These are phyloP conservation scores for Haematococcus lacustris DNA, from an alignment of 139 green algal species.

Conservation along the genomic window DNA sequence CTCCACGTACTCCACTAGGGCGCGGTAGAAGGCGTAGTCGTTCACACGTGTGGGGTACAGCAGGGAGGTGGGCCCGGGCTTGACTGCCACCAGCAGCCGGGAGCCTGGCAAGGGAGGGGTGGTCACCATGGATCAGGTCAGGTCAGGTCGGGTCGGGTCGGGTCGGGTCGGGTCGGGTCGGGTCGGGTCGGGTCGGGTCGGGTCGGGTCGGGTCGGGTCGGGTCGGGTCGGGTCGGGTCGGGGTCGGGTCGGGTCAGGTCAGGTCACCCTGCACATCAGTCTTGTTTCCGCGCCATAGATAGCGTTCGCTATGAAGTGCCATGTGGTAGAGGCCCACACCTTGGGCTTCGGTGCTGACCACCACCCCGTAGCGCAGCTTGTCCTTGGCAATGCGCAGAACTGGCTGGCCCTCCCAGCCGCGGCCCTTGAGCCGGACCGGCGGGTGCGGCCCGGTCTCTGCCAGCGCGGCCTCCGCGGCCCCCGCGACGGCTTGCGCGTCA, in stretches of 20 bases:
- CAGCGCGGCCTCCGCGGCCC: not conserved
- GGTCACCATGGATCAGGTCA: too few species aligned
- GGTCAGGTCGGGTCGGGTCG: too few species aligned
- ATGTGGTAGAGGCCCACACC: too few species aligned
- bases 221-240: too few species aligned
- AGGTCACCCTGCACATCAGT: too few species aligned
- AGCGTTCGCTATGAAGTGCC: too few species aligned
- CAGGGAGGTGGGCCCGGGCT: constrained; percentile 26
- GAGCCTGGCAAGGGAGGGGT: too few species aligned
- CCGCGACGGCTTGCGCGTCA: not conserved
- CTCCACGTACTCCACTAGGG: constrained; percentile 26
- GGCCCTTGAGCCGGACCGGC: constrained; percentile 1
- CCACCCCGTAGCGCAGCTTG: constrained; percentile 24
- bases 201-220: too few species aligned
- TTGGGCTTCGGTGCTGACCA: not conserved
- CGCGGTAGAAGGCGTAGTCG: constrained; percentile 41
- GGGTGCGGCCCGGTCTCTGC: not conserved
- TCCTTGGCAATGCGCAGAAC: constrained; percentile 39
- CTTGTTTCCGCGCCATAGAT: too few species aligned
- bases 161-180: too few species aligned
- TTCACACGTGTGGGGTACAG: constrained; percentile 35
- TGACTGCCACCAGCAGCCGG: constrained; percentile 24
- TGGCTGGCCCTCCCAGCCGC: constrained; percentile 38
- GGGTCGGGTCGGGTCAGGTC: too few species aligned
- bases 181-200: too few species aligned